Conservation (phyloP, 2,329 filamentous ascomycete genomes). For the Neonectria coccinea region DNA sequence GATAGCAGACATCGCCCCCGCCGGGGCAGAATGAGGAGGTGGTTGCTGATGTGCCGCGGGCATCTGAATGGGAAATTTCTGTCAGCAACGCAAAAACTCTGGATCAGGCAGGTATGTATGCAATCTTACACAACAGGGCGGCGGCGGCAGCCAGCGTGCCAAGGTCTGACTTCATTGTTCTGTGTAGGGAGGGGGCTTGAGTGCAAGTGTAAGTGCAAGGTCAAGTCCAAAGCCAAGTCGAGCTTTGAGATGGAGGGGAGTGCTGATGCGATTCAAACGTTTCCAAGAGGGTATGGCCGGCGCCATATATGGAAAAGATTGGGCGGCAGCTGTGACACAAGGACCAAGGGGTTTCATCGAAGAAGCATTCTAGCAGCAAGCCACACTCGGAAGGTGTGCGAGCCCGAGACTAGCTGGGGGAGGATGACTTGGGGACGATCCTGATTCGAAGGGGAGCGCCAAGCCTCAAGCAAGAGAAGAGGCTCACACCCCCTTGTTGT, state of each 20-base stretch:
- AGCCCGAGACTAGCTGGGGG: constrained; percentile 17
- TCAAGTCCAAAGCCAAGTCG: background rate
- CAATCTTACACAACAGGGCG: constrained; percentile 39
- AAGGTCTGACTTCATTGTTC: constrained; percentile 38
- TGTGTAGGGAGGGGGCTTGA: background rate
- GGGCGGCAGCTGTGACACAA: constrained; percentile 11
- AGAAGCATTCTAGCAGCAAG: constrained; percentile 29
- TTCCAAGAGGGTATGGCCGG: constrained; percentile 4
- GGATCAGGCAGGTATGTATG: background rate
- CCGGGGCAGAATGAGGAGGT: constrained; percentile 56
- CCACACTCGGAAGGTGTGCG: constrained; percentile 25
- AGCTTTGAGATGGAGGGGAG: background rate
- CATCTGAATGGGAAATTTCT: constrained; percentile 33
- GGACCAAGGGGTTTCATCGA: constrained; percentile 17
- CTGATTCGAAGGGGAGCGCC: constrained; percentile 17
- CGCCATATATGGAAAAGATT: constrained; percentile 20
- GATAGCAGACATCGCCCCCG: constrained; percentile 62
- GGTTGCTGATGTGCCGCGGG: constrained; percentile 38
- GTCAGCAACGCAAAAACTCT: constrained; percentile 21
- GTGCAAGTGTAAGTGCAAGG: background rate
- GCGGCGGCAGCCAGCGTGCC: constrained; percentile 30
- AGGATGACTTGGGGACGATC: constrained; percentile 10
- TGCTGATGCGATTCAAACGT: background rate
- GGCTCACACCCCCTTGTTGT: constrained; percentile 19
- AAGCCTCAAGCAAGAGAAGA: constrained; percentile 3